Conservation (phyloP, 192 early-diverging fungal species). For the Rhizophlyctis rosea region DNA sequence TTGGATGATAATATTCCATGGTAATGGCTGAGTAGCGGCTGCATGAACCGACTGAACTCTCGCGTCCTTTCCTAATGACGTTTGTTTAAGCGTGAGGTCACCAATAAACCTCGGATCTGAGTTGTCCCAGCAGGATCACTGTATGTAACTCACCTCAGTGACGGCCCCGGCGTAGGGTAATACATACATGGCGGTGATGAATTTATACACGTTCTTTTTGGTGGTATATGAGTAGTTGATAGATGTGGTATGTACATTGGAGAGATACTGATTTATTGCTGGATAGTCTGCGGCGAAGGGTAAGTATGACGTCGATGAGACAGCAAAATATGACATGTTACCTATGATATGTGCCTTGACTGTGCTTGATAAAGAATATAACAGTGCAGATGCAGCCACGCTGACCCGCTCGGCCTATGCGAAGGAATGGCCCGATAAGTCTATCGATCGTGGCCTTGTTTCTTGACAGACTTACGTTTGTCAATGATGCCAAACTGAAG, state of each 20-base stretch:
- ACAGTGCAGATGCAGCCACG: background rate
- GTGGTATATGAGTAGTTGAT: background rate
- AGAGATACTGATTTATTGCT: conserved; percentile 6
- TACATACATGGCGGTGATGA: conserved; percentile 13
- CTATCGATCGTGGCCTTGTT: too few species aligned
- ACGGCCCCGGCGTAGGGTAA: conserved; percentile 4
- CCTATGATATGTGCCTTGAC: conserved; percentile 17
- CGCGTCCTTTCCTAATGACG: too few species aligned
- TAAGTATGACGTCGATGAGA: background rate
- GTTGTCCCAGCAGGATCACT: too few species aligned
- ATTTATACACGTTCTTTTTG: conserved; percentile 12
- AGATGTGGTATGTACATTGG: conserved; percentile 9
- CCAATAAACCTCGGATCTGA: too few species aligned
- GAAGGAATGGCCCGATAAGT: conserved; percentile 5
- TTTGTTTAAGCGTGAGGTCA: too few species aligned
- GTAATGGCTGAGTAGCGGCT: background rate
- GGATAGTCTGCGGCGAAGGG: background rate
- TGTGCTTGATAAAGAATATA: conserved; percentile 11
- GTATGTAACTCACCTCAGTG: background rate
- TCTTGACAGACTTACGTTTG: background rate
- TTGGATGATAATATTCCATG: background rate
- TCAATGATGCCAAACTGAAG: background rate
- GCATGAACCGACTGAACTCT: background rate
- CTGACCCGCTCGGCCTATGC: background rate
- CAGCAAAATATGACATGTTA: background rate